These are phyloP conservation scores for Blastobotrys persicus DNA, from an alignment of 1,139 yeast genomes.

Conservation along the genomic window DNA sequence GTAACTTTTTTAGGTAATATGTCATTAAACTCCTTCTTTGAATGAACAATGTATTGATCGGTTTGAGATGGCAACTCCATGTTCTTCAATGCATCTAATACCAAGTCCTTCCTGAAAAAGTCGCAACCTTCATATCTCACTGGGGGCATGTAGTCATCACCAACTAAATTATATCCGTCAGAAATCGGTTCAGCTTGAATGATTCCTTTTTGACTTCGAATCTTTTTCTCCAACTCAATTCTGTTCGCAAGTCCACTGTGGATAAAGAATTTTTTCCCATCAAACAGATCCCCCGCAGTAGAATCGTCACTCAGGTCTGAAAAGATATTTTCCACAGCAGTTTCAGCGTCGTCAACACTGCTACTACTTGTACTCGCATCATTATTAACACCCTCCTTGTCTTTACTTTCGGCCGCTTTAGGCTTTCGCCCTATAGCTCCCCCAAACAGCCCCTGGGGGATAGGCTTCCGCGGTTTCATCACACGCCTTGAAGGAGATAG, in stretches of 20 bases:
- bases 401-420: background rate
- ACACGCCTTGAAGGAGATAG: background rate
- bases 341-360: background rate
- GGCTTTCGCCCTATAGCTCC: background rate
- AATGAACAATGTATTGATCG: background rate
- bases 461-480: background rate
- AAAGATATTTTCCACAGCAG: background rate
- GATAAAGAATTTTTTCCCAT: slow-evolving; percentile 3
- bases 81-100: background rate
- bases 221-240: background rate
- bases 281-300: background rate
- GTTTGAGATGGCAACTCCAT: background rate
- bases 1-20: background rate
- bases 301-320: background rate
- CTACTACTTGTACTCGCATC: no score
- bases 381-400: background rate
- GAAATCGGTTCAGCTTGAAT: background rate
- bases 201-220: background rate
- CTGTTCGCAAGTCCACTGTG: background rate
- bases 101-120: background rate
- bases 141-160: background rate
- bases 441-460: background rate
- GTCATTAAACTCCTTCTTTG: background rate
- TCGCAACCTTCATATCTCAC: slow-evolving; percentile 3
- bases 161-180: background rate